Evolutionary conservation across 2,329 filamentous ascomycete species (phyloP).

Genomic region (Daldinia eschscholtzii): DNA sequence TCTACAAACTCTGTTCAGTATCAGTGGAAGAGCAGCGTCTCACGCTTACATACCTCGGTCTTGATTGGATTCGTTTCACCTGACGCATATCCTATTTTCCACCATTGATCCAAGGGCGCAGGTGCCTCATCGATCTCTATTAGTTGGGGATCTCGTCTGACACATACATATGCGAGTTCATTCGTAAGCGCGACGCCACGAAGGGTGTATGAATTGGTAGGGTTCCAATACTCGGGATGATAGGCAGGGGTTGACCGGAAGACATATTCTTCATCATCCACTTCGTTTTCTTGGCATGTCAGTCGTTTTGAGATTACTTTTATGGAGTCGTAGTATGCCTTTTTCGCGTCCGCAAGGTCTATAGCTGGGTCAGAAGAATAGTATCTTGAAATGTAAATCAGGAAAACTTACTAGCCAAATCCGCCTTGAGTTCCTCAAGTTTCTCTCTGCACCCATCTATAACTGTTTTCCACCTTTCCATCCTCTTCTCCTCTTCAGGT

Average conservation of each 20-base stretch:
- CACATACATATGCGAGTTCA: conserved; percentile 65
- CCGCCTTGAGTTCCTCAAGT: conserved; percentile 53
- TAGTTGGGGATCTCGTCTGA: conserved; percentile 57
- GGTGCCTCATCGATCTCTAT: conserved; percentile 57
- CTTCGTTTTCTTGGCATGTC: conserved; percentile 52
- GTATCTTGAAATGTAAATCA: not conserved
- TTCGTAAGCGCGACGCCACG: conserved; percentile 64
- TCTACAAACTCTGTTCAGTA: conserved; percentile 55
- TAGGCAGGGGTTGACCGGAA: conserved; percentile 47
- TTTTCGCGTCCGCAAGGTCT: conserved; percentile 42
- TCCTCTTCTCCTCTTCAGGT: conserved; percentile 51
- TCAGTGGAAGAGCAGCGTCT: conserved; percentile 9
- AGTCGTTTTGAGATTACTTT: conserved; percentile 48
- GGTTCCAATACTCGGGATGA: conserved; percentile 55
- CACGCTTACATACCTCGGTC: conserved; percentile 59
- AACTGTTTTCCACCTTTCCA: conserved; percentile 53
- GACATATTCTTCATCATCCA: conserved; percentile 49
- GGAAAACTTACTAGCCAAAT: conserved; percentile 54
- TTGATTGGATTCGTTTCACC: conserved; percentile 59
- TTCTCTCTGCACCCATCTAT: conserved; percentile 52
- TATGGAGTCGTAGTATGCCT: conserved; percentile 41
- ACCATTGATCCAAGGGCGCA: conserved; percentile 64
- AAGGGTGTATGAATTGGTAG: conserved; percentile 61
- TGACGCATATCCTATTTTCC: conserved; percentile 62
- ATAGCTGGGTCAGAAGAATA: conserved; percentile 28